Evolutionary conservation across 2,329 filamentous ascomycete species (phyloP).

Genomic region (Nigrograna mackinnonii): DNA sequence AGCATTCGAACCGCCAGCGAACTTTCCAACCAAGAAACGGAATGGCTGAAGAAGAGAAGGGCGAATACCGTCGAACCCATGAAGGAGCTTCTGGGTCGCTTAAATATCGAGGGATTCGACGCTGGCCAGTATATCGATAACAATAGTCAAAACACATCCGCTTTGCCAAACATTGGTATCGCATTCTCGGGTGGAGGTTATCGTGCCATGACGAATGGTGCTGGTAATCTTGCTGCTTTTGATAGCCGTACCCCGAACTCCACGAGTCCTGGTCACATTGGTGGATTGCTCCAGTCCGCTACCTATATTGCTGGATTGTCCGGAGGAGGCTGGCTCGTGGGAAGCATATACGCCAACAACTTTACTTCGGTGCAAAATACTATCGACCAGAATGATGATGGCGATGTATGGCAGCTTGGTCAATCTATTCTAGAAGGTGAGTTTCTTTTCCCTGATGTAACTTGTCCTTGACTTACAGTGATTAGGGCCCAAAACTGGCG

Average conservation of each 20-base stretch:
- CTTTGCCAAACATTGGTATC: conserved; percentile 71
- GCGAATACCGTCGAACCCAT: conserved; percentile 76
- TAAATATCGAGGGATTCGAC: conserved; percentile 79
- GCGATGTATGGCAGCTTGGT: conserved; percentile 64
- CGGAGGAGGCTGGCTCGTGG: conserved; percentile 82
- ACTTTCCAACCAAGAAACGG: conserved; percentile 70
- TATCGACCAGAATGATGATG: conserved; percentile 48
- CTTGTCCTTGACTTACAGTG: conserved; percentile 6
- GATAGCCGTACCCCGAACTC: conserved; percentile 71
- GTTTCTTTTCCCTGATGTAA: background rate
- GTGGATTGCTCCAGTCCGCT: conserved; percentile 77
- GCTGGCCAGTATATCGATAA: conserved; percentile 71
- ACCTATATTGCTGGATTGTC: conserved; percentile 83
- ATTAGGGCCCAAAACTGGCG: conserved; percentile 51
- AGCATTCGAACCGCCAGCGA: conserved; percentile 65
- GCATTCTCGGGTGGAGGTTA: conserved; percentile 86
- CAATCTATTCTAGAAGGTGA: conserved; percentile 63
- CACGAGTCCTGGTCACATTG: conserved; percentile 68
- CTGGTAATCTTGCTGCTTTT: conserved; percentile 77
- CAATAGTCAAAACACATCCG: conserved; percentile 57
- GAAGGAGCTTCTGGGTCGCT: conserved; percentile 69
- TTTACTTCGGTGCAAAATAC: conserved; percentile 70
- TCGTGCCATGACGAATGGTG: conserved; percentile 82
- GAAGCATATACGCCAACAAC: conserved; percentile 78
- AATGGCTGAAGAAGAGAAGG: conserved; percentile 74